phyloP scores from a whole-genome alignment of 495 filamentous ascomycete genomes.

The Talaromyces borbonicus region DNA sequence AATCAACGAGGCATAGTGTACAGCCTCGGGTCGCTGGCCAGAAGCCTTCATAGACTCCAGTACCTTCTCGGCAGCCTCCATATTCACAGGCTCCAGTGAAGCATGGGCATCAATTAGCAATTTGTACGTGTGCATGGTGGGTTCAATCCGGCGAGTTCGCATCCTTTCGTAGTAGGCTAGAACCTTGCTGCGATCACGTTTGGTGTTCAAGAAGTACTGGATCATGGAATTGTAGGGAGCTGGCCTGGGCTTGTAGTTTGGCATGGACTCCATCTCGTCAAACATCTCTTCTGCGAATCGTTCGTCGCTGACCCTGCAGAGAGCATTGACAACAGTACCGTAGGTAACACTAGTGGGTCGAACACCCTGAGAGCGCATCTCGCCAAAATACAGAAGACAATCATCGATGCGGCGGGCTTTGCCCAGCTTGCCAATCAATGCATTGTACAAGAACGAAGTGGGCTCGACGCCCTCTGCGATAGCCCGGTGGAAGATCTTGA shows the following conservation, averaged over 20 bases:
- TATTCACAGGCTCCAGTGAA: conserved; percentile 85
- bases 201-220: conserved; percentile 97
- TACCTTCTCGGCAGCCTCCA: conserved; percentile 79
- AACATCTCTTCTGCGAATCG: conserved; percentile 96
- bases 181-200: conserved; percentile 88
- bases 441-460: conserved; percentile 95
- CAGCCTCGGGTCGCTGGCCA: conserved; percentile 72
- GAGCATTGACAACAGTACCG: conserved; percentile 93
- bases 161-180: conserved; percentile 95
- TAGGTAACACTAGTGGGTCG: conserved; percentile 96
- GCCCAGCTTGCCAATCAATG: conserved; percentile 93
- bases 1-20: conserved; percentile 91
- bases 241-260: conserved; percentile 95
- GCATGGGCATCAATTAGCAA: conserved; percentile 93
- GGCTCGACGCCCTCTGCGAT: conserved; percentile 92
- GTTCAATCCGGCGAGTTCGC: conserved; percentile 74
- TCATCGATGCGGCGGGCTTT: conserved; percentile 97
- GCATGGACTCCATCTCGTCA: conserved; percentile 98
- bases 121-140: conserved; percentile 94
- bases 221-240: conserved; percentile 98
- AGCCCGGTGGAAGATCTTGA: conserved; percentile 93
- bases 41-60: conserved; percentile 66
- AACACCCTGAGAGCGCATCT: conserved; percentile 89
- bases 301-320: conserved; percentile 95
- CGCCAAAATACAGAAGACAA: conserved; percentile 92